A percentile compares a stretch with the other conserved stretches of the same genome.
Evolutionary conservation across 2,329 filamentous ascomycete species (phyloP).

Genomic region (Phialophora chinensis): DNA sequence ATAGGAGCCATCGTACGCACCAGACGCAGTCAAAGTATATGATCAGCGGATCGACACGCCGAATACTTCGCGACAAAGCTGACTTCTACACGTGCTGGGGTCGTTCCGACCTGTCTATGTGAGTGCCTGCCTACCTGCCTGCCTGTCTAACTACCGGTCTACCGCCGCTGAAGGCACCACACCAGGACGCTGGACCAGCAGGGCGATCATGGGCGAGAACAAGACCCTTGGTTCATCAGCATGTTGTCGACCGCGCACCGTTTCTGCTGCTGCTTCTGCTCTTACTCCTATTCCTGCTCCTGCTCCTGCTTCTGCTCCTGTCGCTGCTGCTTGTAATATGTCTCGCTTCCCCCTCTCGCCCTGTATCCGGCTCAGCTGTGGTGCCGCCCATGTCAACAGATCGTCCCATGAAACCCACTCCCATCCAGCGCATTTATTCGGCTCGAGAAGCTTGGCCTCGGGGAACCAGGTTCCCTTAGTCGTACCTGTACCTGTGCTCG

Average conservation of each 20-base stretch:
- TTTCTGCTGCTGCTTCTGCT: constrained; percentile 13
- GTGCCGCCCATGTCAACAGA: constrained; percentile 48
- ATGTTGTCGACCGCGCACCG: not conserved
- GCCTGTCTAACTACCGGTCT: not conserved
- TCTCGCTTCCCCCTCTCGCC: not conserved
- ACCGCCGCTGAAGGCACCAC: constrained; percentile 39
- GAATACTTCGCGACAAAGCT: no score
- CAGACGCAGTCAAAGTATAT: not conserved
- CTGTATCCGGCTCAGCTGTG: constrained; percentile 15
- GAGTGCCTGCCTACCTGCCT: not conserved
- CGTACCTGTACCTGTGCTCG: no score
- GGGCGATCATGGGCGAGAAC: constrained; percentile 56
- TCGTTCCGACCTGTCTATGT: not conserved
- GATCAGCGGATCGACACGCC: not conserved
- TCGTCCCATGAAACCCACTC: constrained; percentile 59
- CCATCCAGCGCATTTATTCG: constrained; percentile 63
- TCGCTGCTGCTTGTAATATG: not conserved
- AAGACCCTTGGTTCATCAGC: constrained; percentile 39
- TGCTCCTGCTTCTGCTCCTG: no score
- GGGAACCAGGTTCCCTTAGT: constrained; percentile 48
- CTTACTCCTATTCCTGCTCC: not conserved
- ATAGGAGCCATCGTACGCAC: no score
- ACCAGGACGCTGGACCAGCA: constrained; percentile 50
- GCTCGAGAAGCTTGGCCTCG: constrained; percentile 50
- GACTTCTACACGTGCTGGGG: no score